phyloP scores from a whole-genome alignment of 305 asterid genomes.

The Fraxinus latifolia region DNA sequence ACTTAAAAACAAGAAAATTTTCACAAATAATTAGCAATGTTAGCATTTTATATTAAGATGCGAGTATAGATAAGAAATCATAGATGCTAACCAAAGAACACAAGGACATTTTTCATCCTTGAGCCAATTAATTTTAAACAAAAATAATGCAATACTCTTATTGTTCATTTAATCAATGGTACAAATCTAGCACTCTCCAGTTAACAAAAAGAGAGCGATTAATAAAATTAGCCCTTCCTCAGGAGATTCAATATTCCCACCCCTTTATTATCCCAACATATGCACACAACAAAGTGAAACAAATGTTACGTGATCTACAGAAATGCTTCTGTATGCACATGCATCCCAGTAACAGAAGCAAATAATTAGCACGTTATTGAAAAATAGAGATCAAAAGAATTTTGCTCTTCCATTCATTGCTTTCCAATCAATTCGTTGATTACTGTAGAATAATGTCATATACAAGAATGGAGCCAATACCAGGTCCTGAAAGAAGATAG shows the following conservation, averaged over 20 bases:
- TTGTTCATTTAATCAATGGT: background rate
- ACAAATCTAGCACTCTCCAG: background rate
- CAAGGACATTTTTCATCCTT: background rate
- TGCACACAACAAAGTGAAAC: background rate
- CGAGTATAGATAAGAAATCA: background rate
- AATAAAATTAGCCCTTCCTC: background rate
- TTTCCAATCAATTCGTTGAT: background rate
- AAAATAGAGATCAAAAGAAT: background rate
- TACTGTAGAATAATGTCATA: background rate
- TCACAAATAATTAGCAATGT: background rate
- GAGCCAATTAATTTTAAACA: background rate
- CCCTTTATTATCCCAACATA: slow-evolving; percentile 4
- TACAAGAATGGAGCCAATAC: background rate
- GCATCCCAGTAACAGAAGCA: background rate
- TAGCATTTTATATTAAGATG: background rate
- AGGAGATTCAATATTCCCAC: background rate
- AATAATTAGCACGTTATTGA: background rate
- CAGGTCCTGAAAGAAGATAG: background rate
- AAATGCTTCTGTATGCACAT: background rate
- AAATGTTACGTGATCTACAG: background rate
- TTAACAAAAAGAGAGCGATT: background rate
- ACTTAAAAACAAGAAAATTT: background rate
- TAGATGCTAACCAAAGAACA: background rate
- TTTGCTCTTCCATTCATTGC: background rate
- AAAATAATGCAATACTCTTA: background rate